Evolutionary conservation across 768 basidiomycete species (phyloP).

Genomic region (Mycena kentingensis): DNA sequence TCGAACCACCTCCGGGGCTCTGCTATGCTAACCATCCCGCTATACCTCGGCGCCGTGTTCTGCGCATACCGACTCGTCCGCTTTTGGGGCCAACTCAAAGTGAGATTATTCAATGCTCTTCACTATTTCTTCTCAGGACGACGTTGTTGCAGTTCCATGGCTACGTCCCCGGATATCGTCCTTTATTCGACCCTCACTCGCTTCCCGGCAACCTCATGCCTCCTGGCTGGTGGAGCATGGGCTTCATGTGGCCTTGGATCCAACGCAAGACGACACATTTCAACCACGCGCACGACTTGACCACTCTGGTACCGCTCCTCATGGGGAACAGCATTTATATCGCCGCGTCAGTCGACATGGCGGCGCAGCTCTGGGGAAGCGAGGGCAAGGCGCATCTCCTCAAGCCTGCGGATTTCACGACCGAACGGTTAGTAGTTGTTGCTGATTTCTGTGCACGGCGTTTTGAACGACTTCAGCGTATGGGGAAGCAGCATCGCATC

Average conservation of each 20-base stretch:
- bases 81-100: no score
- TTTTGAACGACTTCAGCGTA: conserved; percentile 5
- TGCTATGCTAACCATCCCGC: no score
- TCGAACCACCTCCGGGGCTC: no score
- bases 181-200: conserved; percentile 14
- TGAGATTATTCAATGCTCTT: no score
- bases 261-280: conserved; percentile 17
- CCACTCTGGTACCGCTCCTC: conserved; percentile 15
- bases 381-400: conserved; percentile 16
- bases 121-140: no score
- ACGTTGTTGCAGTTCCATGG: conserved; percentile 14
- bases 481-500: conserved; percentile 32
- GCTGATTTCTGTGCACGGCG: not conserved
- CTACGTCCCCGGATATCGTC: conserved; percentile 13
- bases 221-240: conserved; percentile 14
- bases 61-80: no score
- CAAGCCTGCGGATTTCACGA: conserved; percentile 13
- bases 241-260: conserved; percentile 20
- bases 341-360: conserved; percentile 9
- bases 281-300: conserved; percentile 18
- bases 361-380: conserved; percentile 12
- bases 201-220: conserved; percentile 14
- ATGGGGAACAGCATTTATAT: conserved; percentile 8
- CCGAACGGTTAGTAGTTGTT: conserved; percentile 5
- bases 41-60: no score